These are phyloP conservation scores for Microbotryum intermedium DNA, from an alignment of 1,284 basidiomycete species.

Conservation along the genomic window DNA sequence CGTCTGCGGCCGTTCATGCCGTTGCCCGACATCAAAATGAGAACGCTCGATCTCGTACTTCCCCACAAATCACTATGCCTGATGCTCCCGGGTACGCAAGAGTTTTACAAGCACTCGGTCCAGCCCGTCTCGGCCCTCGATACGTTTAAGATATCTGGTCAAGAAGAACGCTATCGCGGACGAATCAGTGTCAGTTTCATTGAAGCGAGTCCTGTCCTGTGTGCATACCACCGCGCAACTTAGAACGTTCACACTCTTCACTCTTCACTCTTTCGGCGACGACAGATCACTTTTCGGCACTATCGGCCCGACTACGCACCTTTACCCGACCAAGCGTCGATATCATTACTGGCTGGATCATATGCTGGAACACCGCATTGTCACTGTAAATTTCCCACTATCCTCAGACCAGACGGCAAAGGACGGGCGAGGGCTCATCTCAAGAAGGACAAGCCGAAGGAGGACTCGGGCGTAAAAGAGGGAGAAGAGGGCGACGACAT, in stretches of 20 bases:
- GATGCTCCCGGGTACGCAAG: slow-evolving; percentile 87
- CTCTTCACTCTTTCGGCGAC: neutral
- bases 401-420: slow-evolving; percentile 58
- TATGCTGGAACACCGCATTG: slow-evolving; percentile 49
- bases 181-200: slow-evolving; percentile 30
- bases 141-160: slow-evolving; percentile 19
- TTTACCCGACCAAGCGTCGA: slow-evolving; percentile 21
- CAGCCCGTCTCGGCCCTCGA: slow-evolving; percentile 29
- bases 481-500: slow-evolving; percentile 37
- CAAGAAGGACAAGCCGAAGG: slow-evolving; percentile 1
- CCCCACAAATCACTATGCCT: slow-evolving; percentile 81
- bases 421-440: slow-evolving; percentile 17
- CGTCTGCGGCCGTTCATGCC: slow-evolving; percentile 27
- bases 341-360: slow-evolving; percentile 4
- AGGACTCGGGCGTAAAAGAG: neutral
- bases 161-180: slow-evolving; percentile 20
- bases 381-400: slow-evolving; percentile 67
- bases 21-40: neutral
- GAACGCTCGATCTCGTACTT: slow-evolving; percentile 72
- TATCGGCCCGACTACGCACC: slow-evolving; percentile 77
- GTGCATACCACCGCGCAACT: neutral
- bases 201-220: neutral
- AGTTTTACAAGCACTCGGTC: slow-evolving; percentile 60
- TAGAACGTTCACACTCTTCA: neutral
- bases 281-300: slow-evolving; percentile 44